These are phyloP conservation scores for Pythium periplocum DNA, from an alignment of 352 stramenopile genomes.

Conservation along the genomic window DNA sequence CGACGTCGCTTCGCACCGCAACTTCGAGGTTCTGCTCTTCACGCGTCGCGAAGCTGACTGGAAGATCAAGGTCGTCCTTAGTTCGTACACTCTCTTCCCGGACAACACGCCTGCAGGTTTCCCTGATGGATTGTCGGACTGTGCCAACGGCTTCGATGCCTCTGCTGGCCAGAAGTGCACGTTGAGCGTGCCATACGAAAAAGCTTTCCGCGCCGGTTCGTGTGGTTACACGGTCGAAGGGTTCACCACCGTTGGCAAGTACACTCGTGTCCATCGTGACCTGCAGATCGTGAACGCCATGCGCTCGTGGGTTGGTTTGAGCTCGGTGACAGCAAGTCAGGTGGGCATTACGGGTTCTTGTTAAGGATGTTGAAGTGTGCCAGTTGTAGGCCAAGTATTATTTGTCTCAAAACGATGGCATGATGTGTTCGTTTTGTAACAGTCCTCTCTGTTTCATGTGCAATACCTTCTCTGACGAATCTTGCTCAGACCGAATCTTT, in stretches of 20 bases:
- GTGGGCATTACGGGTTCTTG: conserved; percentile 28
- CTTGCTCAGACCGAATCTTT: too few relatives aligned
- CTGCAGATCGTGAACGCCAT: conserved; percentile 63
- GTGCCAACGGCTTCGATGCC: conserved; percentile 25
- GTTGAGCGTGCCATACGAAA: conserved; percentile 37
- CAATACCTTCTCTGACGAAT: too few relatives aligned
- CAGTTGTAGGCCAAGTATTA: too few relatives aligned
- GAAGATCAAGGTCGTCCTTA: conserved; percentile 19
- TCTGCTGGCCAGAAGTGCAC: conserved; percentile 28
- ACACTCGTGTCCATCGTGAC: conserved; percentile 69
- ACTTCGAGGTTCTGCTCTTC: conserved; percentile 62
- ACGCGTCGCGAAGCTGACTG: conserved; percentile 39
- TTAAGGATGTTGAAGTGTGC: not conserved
- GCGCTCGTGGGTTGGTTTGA: conserved; percentile 41
- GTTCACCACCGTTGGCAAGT: conserved; percentile 42
- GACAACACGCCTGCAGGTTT: conserved; percentile 26
- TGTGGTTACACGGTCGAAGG: conserved; percentile 55
- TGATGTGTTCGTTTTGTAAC: too few relatives aligned
- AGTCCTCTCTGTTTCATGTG: too few relatives aligned
- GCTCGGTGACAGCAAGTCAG: conserved; percentile 20
- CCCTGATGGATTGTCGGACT: conserved; percentile 46
- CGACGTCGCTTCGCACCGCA: conserved; percentile 39
- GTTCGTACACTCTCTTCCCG: conserved; percentile 13
- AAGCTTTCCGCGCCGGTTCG: conserved; percentile 41
- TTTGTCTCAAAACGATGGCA: too few relatives aligned